These are phyloP conservation scores for Trypanosoma conorhini DNA, from an alignment of 208 protist species.

Conservation along the genomic window DNA sequence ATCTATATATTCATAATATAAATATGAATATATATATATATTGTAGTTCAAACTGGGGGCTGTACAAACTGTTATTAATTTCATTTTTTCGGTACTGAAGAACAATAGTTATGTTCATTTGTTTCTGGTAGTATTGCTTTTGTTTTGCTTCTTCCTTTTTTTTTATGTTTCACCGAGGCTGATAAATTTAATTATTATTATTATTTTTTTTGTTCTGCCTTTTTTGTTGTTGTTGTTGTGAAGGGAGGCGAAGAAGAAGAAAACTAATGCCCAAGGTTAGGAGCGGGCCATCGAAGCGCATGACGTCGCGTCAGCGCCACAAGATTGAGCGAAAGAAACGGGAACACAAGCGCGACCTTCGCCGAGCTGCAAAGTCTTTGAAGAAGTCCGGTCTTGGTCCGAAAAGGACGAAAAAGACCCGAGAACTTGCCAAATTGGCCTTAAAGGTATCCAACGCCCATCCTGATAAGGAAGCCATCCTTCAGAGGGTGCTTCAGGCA, in stretches of 20 bases:
- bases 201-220: slow-evolving; percentile 1
- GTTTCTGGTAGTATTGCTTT: slow-evolving; percentile 4
- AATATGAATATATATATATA: slow-evolving; percentile 6
- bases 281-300: slow-evolving; percentile 78
- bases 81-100: too few species aligned
- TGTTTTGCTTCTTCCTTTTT: slow-evolving; percentile 28
- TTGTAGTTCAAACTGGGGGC: neutral
- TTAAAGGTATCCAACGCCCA: slow-evolving; percentile 83
- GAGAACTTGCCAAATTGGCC: slow-evolving; percentile 76
- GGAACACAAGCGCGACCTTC: slow-evolving; percentile 86
- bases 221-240: slow-evolving; percentile 9
- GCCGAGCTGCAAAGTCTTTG: slow-evolving; percentile 84
- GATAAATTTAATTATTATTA: too few species aligned
- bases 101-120: slow-evolving; percentile 28
- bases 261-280: slow-evolving; percentile 79
- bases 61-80: neutral
- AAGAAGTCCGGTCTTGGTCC: slow-evolving; percentile 72
- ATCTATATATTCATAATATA: slow-evolving; percentile 2
- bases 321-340: slow-evolving; percentile 90
- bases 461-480: slow-evolving; percentile 87
- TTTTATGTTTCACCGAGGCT: slow-evolving; percentile 2
- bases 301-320: slow-evolving; percentile 82
- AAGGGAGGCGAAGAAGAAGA: neutral
- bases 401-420: slow-evolving; percentile 72
- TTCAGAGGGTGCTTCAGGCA: slow-evolving; percentile 63